Base-by-base conservation (phyloP, 495 filamentous ascomycete species). In the Parathielavia hyrcaniae region DNA sequence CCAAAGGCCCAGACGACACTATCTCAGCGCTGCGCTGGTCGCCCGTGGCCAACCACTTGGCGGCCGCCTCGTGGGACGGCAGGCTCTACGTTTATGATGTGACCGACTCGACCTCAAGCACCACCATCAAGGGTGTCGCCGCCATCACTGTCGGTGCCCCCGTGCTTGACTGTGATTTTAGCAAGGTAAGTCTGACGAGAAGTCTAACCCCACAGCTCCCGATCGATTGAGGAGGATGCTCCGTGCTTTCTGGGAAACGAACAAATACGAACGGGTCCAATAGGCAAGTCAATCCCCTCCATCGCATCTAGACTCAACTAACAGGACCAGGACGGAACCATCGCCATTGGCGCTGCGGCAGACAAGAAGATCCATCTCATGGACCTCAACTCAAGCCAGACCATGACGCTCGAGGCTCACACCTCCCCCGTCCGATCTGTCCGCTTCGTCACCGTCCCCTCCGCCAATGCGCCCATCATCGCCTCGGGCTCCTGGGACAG, bases 11-110 rank as follows among this genome's bases (percentile, higher is more conserved):
- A 14, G 83, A 88, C 49, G 91, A 97, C 73, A 87, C 89, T 67
- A 83, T 96, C 65, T 91, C 89, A 23, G 87, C 91, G 64, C 71
- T 97, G 59, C 75, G 79, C 38, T 97, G 93, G 73, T 91, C 88
- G n/a, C 83, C 89, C 0, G 75, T 79, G 53, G 79, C 77, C 58
- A 86, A 96, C 53, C 83, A 89, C 73, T 75, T 96, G 16, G 91
- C 91, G 32, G 86, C 93, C 40, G 79, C 89, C 50, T 91, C 86
- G 43, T 97, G 91, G 91, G 91, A 97, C 67, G 95, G 91, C 71
- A 91, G 89, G 64, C 88, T 95, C 61, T 86, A 88, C 64, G 91
- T 97, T 65, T 97, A 95, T 71, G 87, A 95, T 70, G 87, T 93
- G 71, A 84, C 85, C 55, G 73, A 76, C 41, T 79, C 81, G 59